Evolutionary conservation across 805 yeast species (phyloP), one percentile per base, ranked within the genome.

Genomic region (Candida silvicultrix): DNA sequence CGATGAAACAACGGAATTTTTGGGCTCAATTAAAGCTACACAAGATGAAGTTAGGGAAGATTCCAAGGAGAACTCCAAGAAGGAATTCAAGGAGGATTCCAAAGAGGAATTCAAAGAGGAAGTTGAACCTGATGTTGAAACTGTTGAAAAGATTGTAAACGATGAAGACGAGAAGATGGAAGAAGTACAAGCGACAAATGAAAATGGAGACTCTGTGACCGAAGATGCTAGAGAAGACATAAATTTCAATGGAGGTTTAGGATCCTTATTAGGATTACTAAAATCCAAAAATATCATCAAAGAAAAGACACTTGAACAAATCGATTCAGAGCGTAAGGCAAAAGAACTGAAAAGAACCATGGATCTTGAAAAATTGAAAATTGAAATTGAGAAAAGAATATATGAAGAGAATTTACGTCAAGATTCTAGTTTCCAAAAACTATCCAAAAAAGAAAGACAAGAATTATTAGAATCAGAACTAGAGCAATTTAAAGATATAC

Each of bases 361-460:
- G 14, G 57, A 53, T 15, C 31, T 54, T 8, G 35, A 38, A n/a
- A 51, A 44, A 40, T 21, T 57, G 15, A 38, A 42, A 28, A 9
- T 37, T 16, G 58, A 54, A 14, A 46, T 52, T 38, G 49, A 49
- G 14, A 45, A 42, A 34, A 49, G 59, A 42, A 45, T 45, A 4
- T 42, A 44, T 18, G 46, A 40, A 46, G 57, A 46, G 16, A 45
- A 31, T 44, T 43, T 53, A 15, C 47, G 45, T 15, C 5, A 44
- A 2, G 41, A 59, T 46, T 40, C 55, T 7, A 32, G 40, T 44
- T 34, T 62, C 60, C 34, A 52, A 48, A 21, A 48, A 51, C 25
- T 74, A 71, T 49, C 69, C 62, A 42, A 80, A 75, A 9, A 54
- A 62, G 45, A 76, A 72, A 37, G 65, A 62, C 48, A 58, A 72